Evolutionary conservation across 2,329 filamentous ascomycete species (phyloP), one percentile per base, ranked within the genome.

Genomic region (Clonostachys solani): DNA sequence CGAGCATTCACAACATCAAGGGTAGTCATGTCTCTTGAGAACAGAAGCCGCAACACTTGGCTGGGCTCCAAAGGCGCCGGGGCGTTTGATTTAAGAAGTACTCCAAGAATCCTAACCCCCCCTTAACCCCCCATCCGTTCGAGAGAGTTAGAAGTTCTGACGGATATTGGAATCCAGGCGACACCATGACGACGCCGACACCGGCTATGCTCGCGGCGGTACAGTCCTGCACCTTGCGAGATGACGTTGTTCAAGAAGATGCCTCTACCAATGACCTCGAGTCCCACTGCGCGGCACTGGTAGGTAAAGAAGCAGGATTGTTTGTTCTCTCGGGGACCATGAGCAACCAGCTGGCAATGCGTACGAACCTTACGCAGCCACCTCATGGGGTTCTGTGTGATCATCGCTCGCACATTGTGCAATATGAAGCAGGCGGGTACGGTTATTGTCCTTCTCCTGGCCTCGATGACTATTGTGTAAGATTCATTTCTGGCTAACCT

Each of bases 301-400:
- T 89, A 1, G 82, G 82, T 55, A 91, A 95, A 56, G 85, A 91
- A 58, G 83, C 82, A 8, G 87, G 81, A 0, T 74, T 96, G 5
- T 84, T 96, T 46, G 89, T 96, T 47, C 75, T 95, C 49, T 94
- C 89, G 0, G 92, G 92, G 5, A 96, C 92, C 5, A 96, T 96
- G 91, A 91, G 90, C 38, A 96, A 96, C 68, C 91, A 96, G 64
- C 74, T 96, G 16, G 85, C 87, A 1, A 76, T 96, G 40, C 83
- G 92, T 37, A 78, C 87, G 2, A 86, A 94, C 49, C 76, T 96
- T 13, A 78, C 74, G 1, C 86, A 89, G 50, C 91, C 92, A 13
- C 92, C 92, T 0, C 83, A 95, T 62, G 80, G 80, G 8, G 80
- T 96, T 6, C 71, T 96, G 9, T 89, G 87, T 56, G 92, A 96